phyloP scores from a whole-genome alignment of 768 basidiomycete genomes.

The Boletus reticulatus region DNA sequence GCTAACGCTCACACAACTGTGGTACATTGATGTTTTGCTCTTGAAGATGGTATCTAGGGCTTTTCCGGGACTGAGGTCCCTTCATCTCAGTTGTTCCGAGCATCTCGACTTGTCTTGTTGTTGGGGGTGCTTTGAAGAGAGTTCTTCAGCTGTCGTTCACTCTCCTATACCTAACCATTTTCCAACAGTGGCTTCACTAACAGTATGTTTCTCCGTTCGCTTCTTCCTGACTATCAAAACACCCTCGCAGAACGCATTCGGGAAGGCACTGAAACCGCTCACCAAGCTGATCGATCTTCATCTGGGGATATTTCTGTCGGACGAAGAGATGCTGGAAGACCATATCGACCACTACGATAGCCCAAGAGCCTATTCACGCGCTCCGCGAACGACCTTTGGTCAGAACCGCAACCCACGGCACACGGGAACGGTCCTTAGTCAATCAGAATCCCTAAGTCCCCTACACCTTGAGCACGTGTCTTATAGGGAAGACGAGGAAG shows the following conservation, averaged over 20 bases:
- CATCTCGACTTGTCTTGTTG: constrained; percentile 58
- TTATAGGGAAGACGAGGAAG: constrained; percentile 18
- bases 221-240: constrained; percentile 1
- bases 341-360: constrained; percentile 37
- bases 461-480: constrained; percentile 17
- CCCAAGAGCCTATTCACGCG: constrained; percentile 20
- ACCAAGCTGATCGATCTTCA: constrained; percentile 47
- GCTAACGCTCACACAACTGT: constrained; percentile 52
- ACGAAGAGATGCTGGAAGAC: constrained; percentile 44
- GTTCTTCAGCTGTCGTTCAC: constrained; percentile 49
- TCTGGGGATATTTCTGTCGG: constrained; percentile 64
- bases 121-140: constrained; percentile 64
- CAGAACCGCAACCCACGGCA: background rate
- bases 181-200: constrained; percentile 40
- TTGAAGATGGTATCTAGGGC: constrained; percentile 44
- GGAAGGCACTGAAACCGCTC: constrained; percentile 44
- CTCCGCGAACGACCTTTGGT: constrained; percentile 9
- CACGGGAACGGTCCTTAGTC: constrained; percentile 21
- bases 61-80: constrained; percentile 45
- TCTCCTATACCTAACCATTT: constrained; percentile 62
- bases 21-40: constrained; percentile 51
- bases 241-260: constrained; percentile 40
- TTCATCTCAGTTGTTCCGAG: constrained; percentile 60
- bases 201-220: constrained; percentile 42
- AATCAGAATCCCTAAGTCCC: constrained; percentile 16